Conservation (phyloP, 2,329 filamentous ascomycete genomes). For the Chaetomium strumarium region DNA sequence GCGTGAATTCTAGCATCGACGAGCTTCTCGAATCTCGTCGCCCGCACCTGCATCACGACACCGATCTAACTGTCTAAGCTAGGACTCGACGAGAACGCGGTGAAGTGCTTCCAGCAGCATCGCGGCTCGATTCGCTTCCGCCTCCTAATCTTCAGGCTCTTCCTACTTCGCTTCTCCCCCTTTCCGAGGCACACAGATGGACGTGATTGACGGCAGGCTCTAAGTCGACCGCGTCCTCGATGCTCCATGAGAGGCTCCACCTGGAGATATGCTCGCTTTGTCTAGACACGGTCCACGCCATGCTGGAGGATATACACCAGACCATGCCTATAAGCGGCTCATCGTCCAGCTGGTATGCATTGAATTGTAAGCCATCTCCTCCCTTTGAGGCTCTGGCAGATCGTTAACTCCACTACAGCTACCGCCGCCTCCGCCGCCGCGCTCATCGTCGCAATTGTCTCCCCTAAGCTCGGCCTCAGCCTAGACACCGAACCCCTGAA, state of each 20-base stretch:
- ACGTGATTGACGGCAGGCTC: not conserved
- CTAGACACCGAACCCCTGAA: constrained; percentile 12
- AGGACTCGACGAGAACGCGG: constrained; percentile 1
- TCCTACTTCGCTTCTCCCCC: constrained; percentile 15
- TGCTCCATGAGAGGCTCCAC: constrained; percentile 11
- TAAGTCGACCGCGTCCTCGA: not conserved
- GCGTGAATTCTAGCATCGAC: constrained; percentile 15
- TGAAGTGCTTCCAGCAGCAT: constrained; percentile 7
- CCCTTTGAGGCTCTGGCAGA: not conserved
- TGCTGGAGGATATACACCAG: constrained; percentile 13
- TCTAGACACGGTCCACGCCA: constrained; percentile 10
- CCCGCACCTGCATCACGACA: constrained; percentile 5
- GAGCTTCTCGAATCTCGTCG: constrained; percentile 10
- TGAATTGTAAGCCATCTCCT: constrained; percentile 14
- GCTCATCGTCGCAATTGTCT: constrained; percentile 19
- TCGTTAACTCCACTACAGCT: constrained; percentile 3
- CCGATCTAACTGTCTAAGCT: constrained; percentile 9
- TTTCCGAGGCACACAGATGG: constrained; percentile 17
- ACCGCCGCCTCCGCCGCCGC: constrained; percentile 16
- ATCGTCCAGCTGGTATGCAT: constrained; percentile 17
- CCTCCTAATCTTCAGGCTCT: constrained; percentile 7
- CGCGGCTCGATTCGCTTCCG: constrained; percentile 7
- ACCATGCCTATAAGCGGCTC: not conserved
- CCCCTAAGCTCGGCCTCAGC: constrained; percentile 11
- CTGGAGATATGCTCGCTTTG: constrained; percentile 13